Base-by-base conservation (phyloP, 768 basidiomycete species). In the Agaricus subrufescens region DNA sequence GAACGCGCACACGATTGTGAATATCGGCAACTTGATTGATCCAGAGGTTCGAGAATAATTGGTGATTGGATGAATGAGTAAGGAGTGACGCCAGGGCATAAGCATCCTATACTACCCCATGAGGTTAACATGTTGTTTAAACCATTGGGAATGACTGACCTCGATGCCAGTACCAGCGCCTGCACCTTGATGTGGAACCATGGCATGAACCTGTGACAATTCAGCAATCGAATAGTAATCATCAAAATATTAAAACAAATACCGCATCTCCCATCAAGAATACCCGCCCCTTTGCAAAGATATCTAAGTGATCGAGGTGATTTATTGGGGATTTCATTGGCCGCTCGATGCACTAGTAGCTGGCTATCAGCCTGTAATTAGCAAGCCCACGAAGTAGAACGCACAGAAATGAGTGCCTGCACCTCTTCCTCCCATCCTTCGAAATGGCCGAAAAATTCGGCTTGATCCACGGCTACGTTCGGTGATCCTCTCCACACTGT, bases 91-190 rank as follows among this genome's bases (percentile, higher is more conserved):
- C 68, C 6, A 76, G 70, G 37, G 74, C 63, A 57, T 70, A 74
- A 3, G 73, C 75, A 56, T 76, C 78, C 75, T 86, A 42, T 19
- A 19, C 19, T 10, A 42, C 6, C 12, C 75, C 19, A 34, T 50
- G 54, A 6, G 63, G 19, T 26, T 1, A 19, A 19, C 19, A 19
- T 19, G 19, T 19, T 1, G 19, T 19, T 19, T 19, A 19, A 19
- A 19, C 19, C 19, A 43, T 23, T 19, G 26, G 19, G 15, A 23
- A 25, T 23, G n/a, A 43, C 48, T 43, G 46, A 75, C 76, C 66
- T 81, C 79, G 43, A 79, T 71, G 8, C 76, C 78, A 57, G 76
- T 76, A 4, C 76, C 78, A 2, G 78, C 79, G 14, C 77, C 78
- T 9, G 78, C 74, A 25, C 76, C 79, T 60, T 75, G 73, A 66